phyloP scores from a whole-genome alignment of 2,329 filamentous ascomycete genomes.

The Daldinia sp. region DNA sequence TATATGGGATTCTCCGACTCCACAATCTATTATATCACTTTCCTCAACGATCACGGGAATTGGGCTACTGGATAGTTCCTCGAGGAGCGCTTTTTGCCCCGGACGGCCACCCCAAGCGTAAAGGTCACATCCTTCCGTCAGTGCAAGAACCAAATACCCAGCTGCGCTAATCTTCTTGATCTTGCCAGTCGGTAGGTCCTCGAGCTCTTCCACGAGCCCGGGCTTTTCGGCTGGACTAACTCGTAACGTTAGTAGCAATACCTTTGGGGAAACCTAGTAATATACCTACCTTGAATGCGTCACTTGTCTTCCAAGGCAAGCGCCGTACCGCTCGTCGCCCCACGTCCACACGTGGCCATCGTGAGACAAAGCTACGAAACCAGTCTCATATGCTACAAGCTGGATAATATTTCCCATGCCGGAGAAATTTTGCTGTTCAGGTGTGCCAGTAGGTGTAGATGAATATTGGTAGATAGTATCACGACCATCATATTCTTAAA shows the following conservation, averaged over 20 bases:
- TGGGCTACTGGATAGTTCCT: conserved; percentile 47
- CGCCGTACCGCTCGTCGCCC: conserved; percentile 66
- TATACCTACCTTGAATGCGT: conserved; percentile 50
- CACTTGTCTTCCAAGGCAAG: conserved; percentile 63
- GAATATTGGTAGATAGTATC: conserved; percentile 44
- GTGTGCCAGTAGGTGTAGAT: conserved; percentile 19
- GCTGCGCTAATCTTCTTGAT: conserved; percentile 63
- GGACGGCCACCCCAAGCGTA: conserved; percentile 68
- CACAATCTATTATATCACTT: conserved; percentile 64
- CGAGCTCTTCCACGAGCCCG: conserved; percentile 57
- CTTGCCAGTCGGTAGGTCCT: conserved; percentile 58
- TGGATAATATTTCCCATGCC: conserved; percentile 48
- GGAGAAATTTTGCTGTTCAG: conserved; percentile 32
- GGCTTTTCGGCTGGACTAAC: conserved; percentile 57
- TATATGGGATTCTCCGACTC: conserved; percentile 66
- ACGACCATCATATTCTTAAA: conserved; percentile 39
- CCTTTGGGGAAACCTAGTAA: not conserved
- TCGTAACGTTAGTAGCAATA: conserved; percentile 16
- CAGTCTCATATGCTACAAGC: conserved; percentile 57
- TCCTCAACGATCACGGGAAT: conserved; percentile 57
- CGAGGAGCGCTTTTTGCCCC: conserved; percentile 46
- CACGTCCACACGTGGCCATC: conserved; percentile 58
- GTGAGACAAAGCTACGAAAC: conserved; percentile 57
- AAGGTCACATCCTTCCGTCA: conserved; percentile 65
- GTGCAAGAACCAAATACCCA: conserved; percentile 65